A percentile compares a stretch with the other conserved stretches of the same genome.
phyloP scores from a whole-genome alignment of 768 basidiomycete species.

The Serendipita sp. region DNA sequence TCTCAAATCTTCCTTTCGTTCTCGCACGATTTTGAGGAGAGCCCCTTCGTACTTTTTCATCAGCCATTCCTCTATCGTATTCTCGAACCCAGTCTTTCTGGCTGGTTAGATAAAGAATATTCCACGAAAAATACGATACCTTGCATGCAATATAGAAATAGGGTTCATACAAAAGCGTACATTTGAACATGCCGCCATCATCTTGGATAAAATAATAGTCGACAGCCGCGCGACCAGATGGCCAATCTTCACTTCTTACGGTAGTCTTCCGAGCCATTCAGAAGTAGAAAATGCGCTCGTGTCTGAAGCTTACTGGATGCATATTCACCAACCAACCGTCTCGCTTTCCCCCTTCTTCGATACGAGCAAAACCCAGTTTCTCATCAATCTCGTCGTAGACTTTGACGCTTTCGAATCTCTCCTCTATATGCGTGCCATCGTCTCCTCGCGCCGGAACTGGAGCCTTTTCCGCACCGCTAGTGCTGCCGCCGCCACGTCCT shows the following conservation, averaged over 20 bases:
- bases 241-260: constrained; percentile 70
- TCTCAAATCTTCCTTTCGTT: constrained; percentile 85
- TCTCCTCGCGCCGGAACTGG: constrained; percentile 63
- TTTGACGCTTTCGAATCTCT: constrained; percentile 66
- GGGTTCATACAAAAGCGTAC: constrained; percentile 81
- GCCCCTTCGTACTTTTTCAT: constrained; percentile 84
- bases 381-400: constrained; percentile 81
- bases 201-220: constrained; percentile 97
- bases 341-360: constrained; percentile 59
- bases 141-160: constrained; percentile 91
- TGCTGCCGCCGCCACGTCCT: constrained; percentile 28
- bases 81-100: constrained; percentile 64
- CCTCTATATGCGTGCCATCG: constrained; percentile 75
- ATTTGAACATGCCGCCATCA: constrained; percentile 93
- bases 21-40: constrained; percentile 59
- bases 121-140: constrained; percentile 32
- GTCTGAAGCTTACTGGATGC: constrained; percentile 65
- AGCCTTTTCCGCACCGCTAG: constrained; percentile 16
- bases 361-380: constrained; percentile 71
- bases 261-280: constrained; percentile 40
- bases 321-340: constrained; percentile 98
- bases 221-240: constrained; percentile 75
- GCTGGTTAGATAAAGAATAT: constrained; percentile 9
- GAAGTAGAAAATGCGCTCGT: not conserved
- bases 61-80: constrained; percentile 87